These are phyloP conservation scores for Chernovozyma aurita DNA, from an alignment of 1,139 yeast species.

Conservation along the genomic window DNA sequence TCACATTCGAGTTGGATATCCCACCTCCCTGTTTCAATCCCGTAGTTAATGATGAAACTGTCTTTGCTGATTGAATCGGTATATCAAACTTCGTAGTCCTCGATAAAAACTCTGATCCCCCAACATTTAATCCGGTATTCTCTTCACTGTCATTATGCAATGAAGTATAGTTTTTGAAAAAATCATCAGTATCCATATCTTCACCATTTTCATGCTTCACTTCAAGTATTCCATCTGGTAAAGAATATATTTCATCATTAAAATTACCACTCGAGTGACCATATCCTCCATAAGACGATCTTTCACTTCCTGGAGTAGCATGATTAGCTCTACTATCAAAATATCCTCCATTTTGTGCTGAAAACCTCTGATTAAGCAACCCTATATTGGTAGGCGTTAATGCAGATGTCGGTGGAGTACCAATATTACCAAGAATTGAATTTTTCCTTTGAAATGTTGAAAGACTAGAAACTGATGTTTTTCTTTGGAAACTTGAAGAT, in stretches of 20 bases:
- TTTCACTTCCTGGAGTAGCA: slow-evolving; percentile 20
- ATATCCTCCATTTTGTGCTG: slow-evolving; percentile 18
- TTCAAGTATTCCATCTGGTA: slow-evolving; percentile 1
- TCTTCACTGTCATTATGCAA: slow-evolving; percentile 11
- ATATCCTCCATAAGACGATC: slow-evolving; percentile 5
- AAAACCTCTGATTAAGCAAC: slow-evolving; percentile 23
- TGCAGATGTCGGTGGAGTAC: slow-evolving; percentile 13
- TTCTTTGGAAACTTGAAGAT: slow-evolving; percentile 17
- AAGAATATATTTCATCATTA: slow-evolving; percentile 5
- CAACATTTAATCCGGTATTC: background rate
- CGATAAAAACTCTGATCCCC: slow-evolving; percentile 2
- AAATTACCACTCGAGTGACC: background rate
- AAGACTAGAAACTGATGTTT: slow-evolving; percentile 16
- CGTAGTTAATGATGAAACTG: slow-evolving; percentile 20
- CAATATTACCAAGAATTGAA: slow-evolving; percentile 10
- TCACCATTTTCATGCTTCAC: background rate
- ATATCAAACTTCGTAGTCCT: slow-evolving; percentile 5
- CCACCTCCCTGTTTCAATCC: slow-evolving; percentile 17
- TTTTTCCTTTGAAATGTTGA: slow-evolving; percentile 14
- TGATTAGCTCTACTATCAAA: slow-evolving; percentile 19
- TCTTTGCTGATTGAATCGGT: slow-evolving; percentile 1
- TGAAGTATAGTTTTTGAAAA: slow-evolving; percentile 19
- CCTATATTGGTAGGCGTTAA: slow-evolving; percentile 26
- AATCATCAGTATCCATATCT: slow-evolving; percentile 17
- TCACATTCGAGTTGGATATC: background rate